Evolutionary conservation across 2,329 filamentous ascomycete species (phyloP).

Genomic region (Colletotrichum noveboracense): DNA sequence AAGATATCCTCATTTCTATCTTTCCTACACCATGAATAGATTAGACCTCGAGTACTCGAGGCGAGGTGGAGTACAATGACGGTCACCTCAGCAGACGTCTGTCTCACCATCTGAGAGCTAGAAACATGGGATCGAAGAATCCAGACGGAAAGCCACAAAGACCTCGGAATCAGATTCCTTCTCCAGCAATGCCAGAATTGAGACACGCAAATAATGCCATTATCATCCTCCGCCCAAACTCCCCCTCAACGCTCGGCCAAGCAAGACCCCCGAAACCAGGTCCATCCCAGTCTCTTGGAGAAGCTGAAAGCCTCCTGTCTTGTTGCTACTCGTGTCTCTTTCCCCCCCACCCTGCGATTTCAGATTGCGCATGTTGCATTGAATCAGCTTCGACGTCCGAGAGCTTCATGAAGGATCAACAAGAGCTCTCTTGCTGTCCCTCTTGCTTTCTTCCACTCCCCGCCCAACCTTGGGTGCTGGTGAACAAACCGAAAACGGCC

Average conservation of each 20-base stretch:
- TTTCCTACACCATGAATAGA: neutral
- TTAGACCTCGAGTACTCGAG: neutral
- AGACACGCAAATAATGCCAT: constrained; percentile 19
- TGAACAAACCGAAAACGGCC: neutral
- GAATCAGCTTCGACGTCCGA: neutral
- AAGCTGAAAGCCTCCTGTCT: neutral
- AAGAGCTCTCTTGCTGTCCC: neutral
- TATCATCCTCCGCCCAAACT: neutral
- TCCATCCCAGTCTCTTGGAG: neutral
- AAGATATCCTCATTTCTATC: neutral
- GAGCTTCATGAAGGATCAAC: neutral
- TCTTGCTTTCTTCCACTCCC: neutral
- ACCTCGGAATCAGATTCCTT: neutral
- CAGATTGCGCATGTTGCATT: constrained; percentile 2
- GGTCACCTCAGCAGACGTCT: neutral
- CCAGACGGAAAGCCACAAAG: neutral
- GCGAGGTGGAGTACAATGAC: neutral
- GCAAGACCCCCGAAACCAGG: neutral
- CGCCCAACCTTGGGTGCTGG: neutral
- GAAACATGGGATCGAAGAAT: neutral
- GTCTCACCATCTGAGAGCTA: constrained; percentile 20
- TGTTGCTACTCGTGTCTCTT: neutral
- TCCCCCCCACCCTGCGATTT: neutral
- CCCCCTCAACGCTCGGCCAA: neutral
- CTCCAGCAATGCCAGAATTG: neutral